Percentiles rank a stretch among this genome's conserved stretches.
phyloP scores from a whole-genome alignment of 139 green algal genomes.

The Trebouxia sp. region DNA sequence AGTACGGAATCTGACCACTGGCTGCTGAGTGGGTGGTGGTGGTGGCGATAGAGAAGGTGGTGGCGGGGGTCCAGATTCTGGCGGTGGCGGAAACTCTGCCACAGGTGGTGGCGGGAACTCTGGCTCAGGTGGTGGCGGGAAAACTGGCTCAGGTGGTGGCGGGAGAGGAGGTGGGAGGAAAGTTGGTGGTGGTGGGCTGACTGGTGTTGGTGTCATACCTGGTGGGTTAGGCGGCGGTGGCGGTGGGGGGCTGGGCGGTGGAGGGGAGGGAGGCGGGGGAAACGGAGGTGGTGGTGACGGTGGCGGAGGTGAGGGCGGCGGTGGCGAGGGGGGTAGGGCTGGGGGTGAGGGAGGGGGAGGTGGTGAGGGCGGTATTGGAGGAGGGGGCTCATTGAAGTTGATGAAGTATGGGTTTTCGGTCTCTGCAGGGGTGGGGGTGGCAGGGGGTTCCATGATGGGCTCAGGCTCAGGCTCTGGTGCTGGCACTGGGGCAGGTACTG shows the following conservation, averaged over 20 bases:
- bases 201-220: not conserved
- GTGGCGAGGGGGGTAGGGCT: not conserved
- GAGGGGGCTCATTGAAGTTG: not conserved
- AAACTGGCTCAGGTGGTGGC: not conserved
- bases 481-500: not conserved
- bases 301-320: not conserved
- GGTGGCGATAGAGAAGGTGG: not conserved
- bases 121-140: not conserved
- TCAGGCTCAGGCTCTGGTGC: too few relatives aligned
- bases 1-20: not conserved
- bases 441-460: too few relatives aligned
- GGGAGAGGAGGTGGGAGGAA: not conserved
- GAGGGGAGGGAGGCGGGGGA: too few relatives aligned
- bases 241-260: not conserved
- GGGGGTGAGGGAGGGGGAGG: not conserved
- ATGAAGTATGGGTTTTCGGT: slow-evolving; percentile 7
- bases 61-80: not conserved
- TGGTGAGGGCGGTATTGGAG: not conserved
- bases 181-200: not conserved
- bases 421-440: not conserved
- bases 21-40: not conserved
- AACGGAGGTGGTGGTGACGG: not conserved
- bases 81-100: not conserved
- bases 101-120: not conserved
- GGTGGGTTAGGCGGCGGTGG: not conserved